These are phyloP conservation scores for Boletales sp. DNA, from an alignment of 768 basidiomycete genomes.

Conservation along the genomic window DNA sequence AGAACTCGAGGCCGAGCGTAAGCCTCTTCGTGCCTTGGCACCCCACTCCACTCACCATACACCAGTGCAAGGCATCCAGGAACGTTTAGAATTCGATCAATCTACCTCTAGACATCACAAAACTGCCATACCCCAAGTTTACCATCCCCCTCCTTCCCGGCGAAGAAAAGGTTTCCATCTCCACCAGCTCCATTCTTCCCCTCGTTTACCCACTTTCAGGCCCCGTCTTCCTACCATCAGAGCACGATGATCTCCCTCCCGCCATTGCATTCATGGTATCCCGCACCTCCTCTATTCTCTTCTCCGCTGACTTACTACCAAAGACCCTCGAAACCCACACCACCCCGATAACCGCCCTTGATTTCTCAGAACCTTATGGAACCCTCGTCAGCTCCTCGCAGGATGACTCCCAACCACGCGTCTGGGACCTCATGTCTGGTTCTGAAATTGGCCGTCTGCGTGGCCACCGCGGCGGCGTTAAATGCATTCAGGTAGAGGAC, in stretches of 20 bases:
- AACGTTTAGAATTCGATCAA: conserved; percentile 74
- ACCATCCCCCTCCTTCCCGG: conserved; percentile 27
- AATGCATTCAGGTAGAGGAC: conserved; percentile 91
- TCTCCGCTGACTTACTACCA: conserved; percentile 10
- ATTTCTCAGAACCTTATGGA: conserved; percentile 97
- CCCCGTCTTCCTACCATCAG: conserved; percentile 93
- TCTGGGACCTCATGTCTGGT: conserved; percentile 93
- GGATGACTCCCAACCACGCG: conserved; percentile 81
- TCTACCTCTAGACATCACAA: conserved; percentile 30
- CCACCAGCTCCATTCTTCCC: neutral
- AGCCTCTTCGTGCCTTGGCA: conserved; percentile 25
- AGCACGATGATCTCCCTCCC: conserved; percentile 92
- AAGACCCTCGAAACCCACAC: conserved; percentile 82
- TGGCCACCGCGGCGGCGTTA: conserved; percentile 80
- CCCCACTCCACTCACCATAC: conserved; percentile 2
- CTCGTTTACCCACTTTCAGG: conserved; percentile 41
- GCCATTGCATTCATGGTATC: conserved; percentile 96
- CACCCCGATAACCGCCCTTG: conserved; percentile 81
- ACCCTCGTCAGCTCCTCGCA: conserved; percentile 84
- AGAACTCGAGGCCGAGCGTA: conserved; percentile 94
- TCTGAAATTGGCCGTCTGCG: conserved; percentile 80
- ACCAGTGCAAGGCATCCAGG: conserved; percentile 85
- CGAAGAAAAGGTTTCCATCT: conserved; percentile 28
- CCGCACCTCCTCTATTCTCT: conserved; percentile 1
- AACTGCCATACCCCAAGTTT: conserved; percentile 3